These are phyloP conservation scores for Agaricales sp. DNA, from an alignment of 1,284 basidiomycete species.

Conservation along the genomic window DNA sequence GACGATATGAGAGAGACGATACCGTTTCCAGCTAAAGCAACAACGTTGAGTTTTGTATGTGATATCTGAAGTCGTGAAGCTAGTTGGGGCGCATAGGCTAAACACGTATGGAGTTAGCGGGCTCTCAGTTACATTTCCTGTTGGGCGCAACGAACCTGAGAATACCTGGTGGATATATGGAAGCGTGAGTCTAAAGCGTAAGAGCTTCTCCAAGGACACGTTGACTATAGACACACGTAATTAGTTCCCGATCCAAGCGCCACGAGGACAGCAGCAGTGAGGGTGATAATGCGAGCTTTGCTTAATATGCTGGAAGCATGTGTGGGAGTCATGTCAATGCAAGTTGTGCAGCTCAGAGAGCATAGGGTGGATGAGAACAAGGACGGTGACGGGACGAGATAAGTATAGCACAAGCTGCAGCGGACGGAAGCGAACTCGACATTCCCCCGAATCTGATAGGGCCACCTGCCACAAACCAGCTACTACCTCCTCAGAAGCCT, in stretches of 20 bases:
- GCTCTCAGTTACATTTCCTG: constrained; percentile 3
- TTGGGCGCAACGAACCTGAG: too few relatives aligned
- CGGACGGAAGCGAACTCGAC: too few relatives aligned
- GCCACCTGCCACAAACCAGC: too few relatives aligned
- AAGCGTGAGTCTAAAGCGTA: constrained; percentile 4
- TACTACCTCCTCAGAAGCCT: too few relatives aligned
- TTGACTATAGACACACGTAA: constrained; percentile 52
- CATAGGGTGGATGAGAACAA: neutral
- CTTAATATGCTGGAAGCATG: constrained; percentile 32
- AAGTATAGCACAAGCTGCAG: too few relatives aligned
- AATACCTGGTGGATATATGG: constrained; percentile 25
- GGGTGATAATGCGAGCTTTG: constrained; percentile 29
- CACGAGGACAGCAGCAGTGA: constrained; percentile 45
- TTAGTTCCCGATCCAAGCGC: constrained; percentile 59
- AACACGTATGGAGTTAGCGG: too few relatives aligned
- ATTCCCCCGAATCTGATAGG: too few relatives aligned
- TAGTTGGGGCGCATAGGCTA: constrained; percentile 76
- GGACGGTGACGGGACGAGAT: neutral
- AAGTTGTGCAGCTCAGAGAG: too few relatives aligned
- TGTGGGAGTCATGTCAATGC: too few relatives aligned
- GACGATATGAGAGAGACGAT: constrained; percentile 14
- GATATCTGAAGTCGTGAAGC: constrained; percentile 57
- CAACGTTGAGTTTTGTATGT: constrained; percentile 68
- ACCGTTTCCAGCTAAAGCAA: constrained; percentile 64
- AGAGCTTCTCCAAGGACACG: neutral